A percentile compares a stretch with the other conserved stretches of the same genome.
These are phyloP conservation scores for Penicillium decumbens DNA, from an alignment of 2,329 filamentous ascomycete genomes.

Conservation along the genomic window DNA sequence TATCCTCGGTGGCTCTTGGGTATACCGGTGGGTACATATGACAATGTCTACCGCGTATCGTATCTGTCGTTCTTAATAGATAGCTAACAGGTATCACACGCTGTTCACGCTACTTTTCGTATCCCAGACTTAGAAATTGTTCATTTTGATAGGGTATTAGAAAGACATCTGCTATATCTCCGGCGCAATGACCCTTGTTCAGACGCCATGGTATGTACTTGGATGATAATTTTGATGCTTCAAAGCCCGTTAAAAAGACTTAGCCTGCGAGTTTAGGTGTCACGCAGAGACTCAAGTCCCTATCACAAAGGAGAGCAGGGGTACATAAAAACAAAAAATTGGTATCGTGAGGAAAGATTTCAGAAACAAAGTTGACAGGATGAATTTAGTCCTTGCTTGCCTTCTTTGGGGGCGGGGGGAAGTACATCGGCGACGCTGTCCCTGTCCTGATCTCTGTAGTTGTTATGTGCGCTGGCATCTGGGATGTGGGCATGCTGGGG, in stretches of 20 bases:
- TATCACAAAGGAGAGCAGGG: slow-evolving; percentile 1
- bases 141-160: slow-evolving; percentile 3
- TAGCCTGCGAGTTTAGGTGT: neutral
- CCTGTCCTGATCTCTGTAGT: slow-evolving; percentile 15
- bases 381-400: slow-evolving; percentile 25
- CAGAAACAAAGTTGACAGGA: neutral
- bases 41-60: too few species aligned
- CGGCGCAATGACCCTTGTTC: neutral
- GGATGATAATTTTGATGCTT: slow-evolving; percentile 11
- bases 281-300: neutral
- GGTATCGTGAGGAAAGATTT: slow-evolving; percentile 10
- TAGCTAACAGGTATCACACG: too few species aligned
- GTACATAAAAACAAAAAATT: slow-evolving; percentile 6
- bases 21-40: too few species aligned
- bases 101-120: too few species aligned
- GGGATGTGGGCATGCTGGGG: slow-evolving; percentile 24
- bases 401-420: slow-evolving; percentile 44
- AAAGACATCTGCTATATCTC: neutral
- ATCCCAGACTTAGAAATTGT: neutral
- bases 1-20: too few species aligned
- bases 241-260: neutral
- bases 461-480: slow-evolving; percentile 20
- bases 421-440: slow-evolving; percentile 33
- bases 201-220: slow-evolving; percentile 13
- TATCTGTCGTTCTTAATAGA: too few species aligned